Evolutionary conservation across 1,284 basidiomycete genomes (phyloP), one percentile per base, ranked within the genome.

Genomic region (Exobasidium cylindrosporum): DNA sequence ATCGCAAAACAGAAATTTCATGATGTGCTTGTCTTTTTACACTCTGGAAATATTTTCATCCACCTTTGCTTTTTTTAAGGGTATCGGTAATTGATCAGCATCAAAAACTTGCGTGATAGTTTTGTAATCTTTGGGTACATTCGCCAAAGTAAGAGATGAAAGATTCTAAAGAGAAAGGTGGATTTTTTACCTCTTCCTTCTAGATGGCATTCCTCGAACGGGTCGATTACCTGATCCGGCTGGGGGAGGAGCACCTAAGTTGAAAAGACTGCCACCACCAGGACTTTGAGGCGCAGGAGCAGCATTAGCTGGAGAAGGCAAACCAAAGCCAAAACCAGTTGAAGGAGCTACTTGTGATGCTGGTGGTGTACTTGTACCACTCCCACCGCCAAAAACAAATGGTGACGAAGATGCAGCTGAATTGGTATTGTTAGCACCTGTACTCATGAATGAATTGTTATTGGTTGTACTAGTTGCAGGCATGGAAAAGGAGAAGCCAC

Each of bases 401-500:
- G 47, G 47, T 31, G 47, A 50, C 7, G 47, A 50, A 50, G 47
- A 23, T 7, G 47, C 47, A 24, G 47, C 7, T 7, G 7, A 7
- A 7, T 21, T 21, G 21, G 7, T 40, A 40, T 17, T 40, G 35
- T 40, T 40, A 7, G 35, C 35, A 40, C 35, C 35, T 17, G 35
- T 10, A 7, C 10, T 10, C 35, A 50, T 7, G 47, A 24, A 14
- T 7, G 47, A 50, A 50, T 45, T 26, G 24, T 31, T 43, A 14
- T 46, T 24, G n/a, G 14, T 43, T 52, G 53, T 3, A 23, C 28
- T 23, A n/a, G 24, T 17, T 7, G 57, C 24, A 55, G 56, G 21
- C 44, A 61, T 31, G 5, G 59, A 54, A 45, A 63, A 64, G 7
- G 50, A 35, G 61, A 23, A 60, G 28, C 13, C 26, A 28, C 54